phyloP scores from a whole-genome alignment of 345 rosid genomes.

The Syzygium jambos region DNA sequence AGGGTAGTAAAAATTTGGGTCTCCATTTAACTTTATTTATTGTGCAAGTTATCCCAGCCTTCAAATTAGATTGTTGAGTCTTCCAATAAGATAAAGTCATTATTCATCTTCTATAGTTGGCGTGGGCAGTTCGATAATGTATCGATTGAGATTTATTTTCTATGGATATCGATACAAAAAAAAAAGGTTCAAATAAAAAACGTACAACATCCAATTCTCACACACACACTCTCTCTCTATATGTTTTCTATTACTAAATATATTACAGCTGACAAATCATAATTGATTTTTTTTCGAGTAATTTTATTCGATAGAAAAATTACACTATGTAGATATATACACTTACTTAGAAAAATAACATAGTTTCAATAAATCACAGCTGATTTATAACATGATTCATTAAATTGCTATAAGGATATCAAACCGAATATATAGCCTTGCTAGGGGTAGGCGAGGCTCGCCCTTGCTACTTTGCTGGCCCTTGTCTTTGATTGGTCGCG shows the following conservation, averaged over 20 bases:
- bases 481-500: too few relatives aligned
- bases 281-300: neutral
- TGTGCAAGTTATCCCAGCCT: neutral
- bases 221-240: too few relatives aligned
- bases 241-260: neutral
- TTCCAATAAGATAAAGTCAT: neutral
- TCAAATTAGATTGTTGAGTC: neutral
- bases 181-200: too few relatives aligned
- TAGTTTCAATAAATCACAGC: neutral
- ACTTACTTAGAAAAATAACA: neutral
- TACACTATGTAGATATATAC: neutral
- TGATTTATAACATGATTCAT: neutral
- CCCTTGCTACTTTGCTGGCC: too few relatives aligned
- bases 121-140: neutral
- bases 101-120: neutral
- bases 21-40: neutral
- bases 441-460: too few relatives aligned
- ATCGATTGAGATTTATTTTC: too few relatives aligned
- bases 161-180: too few relatives aligned
- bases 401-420: neutral
- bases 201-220: too few relatives aligned
- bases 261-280: neutral
- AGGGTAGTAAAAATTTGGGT: neutral
- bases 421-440: neutral
- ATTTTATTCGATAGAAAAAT: neutral